Evolutionary conservation across 805 yeast genomes (phyloP), one percentile per base, ranked within the genome.

Genomic region (Pachysolen tannophilus): DNA sequence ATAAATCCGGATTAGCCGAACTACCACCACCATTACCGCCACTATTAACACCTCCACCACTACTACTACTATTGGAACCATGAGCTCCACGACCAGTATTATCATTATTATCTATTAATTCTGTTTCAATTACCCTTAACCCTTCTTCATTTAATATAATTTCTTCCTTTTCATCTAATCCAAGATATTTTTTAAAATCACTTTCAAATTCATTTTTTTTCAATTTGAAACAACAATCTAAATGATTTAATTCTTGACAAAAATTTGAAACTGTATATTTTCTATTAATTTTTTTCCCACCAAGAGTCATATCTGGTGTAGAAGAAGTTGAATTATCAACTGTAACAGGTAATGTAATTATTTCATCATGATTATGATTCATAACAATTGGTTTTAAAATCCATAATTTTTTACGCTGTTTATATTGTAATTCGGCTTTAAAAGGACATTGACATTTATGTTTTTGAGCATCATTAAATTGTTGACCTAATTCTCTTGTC

Each of bases 401-500:
- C 55, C 55, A 51, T 6, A 42, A 32, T n/a, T 40, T 33, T 34
- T 45, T 50, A 18, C 48, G 45, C 20, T 42, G 37, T 32, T 51
- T 51, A 29, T 35, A 44, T 30, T 51, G 55, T 16, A 51, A 43
- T 20, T 51, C 55, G 5, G 43, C 40, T 30, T 48, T 39, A 30
- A 49, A 51, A 10, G 45, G 44, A 26, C 55, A 51, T 11, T 41
- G 41, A 19, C 38, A 33, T 21, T 43, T 38, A 10, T 33, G 33
- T 17, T 27, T 34, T 14, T 21, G 10, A 14, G 8, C 20, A 23
- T 20, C 15, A 13, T 14, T 20, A 26, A 37, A 25, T 25, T 27
- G 20, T 20, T 18, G 26, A 4, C 33, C 32, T 13, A 18, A 15
- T 28, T 18, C 14, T 33, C 27, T n/a, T 20, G 21, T 15, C 21